phyloP scores from a whole-genome alignment of 129 eudicot genomes.

The Ambrosia artemisiifolia region DNA sequence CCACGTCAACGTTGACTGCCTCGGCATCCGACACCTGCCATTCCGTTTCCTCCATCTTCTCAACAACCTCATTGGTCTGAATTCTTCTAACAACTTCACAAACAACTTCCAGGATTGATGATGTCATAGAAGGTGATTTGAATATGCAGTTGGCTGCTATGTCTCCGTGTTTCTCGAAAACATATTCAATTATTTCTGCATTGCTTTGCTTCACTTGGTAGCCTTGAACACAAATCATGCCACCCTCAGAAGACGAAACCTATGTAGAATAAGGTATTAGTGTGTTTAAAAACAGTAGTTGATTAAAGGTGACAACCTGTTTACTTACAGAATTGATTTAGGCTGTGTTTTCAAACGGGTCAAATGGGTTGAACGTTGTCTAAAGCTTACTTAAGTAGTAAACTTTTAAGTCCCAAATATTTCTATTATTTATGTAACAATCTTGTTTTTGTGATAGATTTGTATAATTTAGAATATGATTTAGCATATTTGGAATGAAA shows the following conservation, averaged over 20 bases:
- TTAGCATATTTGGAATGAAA: too few species aligned
- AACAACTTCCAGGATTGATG: constrained; percentile 25
- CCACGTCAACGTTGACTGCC: constrained; percentile 23
- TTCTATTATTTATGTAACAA: too few species aligned
- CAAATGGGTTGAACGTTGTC: too few species aligned
- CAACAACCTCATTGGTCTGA: background rate
- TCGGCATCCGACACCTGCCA: constrained; percentile 14
- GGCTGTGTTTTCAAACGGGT: too few species aligned
- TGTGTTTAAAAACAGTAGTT: too few species aligned
- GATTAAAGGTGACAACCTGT: too few species aligned
- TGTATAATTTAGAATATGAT: too few species aligned
- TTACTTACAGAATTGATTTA: too few species aligned
- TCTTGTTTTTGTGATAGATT: too few species aligned
- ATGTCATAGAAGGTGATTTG: constrained; percentile 17
- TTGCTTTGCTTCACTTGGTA: constrained; percentile 39
- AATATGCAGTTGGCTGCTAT: constrained; percentile 21
- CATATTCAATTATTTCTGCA: constrained; percentile 30
- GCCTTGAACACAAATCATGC: constrained; percentile 19
- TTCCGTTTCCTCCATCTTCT: constrained; percentile 21
- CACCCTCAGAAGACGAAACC: background rate
- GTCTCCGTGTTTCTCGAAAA: constrained; percentile 32
- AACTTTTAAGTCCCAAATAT: too few species aligned
- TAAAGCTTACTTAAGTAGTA: too few species aligned
- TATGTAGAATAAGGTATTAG: background rate
- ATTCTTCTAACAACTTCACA: constrained; percentile 27